Percentiles rank a stretch among this genome's conserved stretches.
phyloP scores from a whole-genome alignment of 768 basidiomycete genomes.

The Royoungia palumana region DNA sequence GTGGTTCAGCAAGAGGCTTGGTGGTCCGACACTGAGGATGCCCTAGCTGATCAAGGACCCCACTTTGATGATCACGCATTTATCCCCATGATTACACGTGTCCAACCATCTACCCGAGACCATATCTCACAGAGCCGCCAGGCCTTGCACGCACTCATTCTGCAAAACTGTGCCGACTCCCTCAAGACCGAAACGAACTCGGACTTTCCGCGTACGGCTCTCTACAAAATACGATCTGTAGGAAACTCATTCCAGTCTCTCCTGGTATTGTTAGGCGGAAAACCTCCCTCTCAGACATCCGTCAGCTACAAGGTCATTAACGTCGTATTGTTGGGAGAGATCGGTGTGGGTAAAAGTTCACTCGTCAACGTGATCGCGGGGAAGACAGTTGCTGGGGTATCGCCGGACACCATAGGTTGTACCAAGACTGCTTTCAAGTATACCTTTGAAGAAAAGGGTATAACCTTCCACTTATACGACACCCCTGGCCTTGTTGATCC shows the following conservation, averaged over 20 bases:
- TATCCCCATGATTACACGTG: slow-evolving; percentile 4
- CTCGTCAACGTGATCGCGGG: slow-evolving; percentile 39
- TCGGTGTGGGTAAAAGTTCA: slow-evolving; percentile 40
- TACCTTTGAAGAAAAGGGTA: slow-evolving; percentile 17
- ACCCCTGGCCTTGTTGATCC: slow-evolving; percentile 34
- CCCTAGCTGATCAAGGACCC: slow-evolving; percentile 7
- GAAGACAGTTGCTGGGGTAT: slow-evolving; percentile 26
- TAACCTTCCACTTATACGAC: slow-evolving; percentile 29
- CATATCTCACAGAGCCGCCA: slow-evolving; percentile 9
- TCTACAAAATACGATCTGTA: slow-evolving; percentile 7
- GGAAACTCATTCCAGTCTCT: slow-evolving; percentile 17
- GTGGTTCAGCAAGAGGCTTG: slow-evolving; percentile 12
- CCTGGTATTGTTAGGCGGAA: slow-evolving; percentile 1
- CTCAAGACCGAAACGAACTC: not conserved
- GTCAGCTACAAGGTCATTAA: slow-evolving; percentile 18
- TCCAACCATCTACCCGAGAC: slow-evolving; percentile 2
- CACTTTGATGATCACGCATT: slow-evolving; percentile 18
- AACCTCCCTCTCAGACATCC: not conserved
- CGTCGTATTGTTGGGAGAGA: slow-evolving; percentile 35
- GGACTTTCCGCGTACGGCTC: not conserved
- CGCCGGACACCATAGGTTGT: slow-evolving; percentile 31
- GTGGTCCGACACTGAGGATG: slow-evolving; percentile 14
- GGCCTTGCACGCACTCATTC: slow-evolving; percentile 13
- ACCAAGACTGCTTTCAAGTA: slow-evolving; percentile 31
- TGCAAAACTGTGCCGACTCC: slow-evolving; percentile 1